A percentile compares a stretch with the other conserved stretches of the same genome.
phyloP scores from a whole-genome alignment of 108 stramenopile species.

The Cylindrotheca closterium region DNA sequence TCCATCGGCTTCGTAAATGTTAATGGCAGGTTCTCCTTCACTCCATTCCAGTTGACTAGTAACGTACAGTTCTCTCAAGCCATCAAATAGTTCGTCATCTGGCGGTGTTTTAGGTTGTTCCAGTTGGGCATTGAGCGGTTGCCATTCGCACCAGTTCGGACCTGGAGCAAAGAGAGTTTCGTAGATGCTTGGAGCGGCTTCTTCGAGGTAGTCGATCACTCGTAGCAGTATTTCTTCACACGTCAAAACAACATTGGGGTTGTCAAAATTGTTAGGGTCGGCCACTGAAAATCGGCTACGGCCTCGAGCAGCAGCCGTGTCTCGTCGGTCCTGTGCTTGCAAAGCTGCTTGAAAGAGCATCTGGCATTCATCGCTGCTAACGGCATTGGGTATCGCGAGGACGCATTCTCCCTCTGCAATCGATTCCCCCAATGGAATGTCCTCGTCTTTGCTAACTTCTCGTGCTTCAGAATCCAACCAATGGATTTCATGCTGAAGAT shows the following conservation, averaged over 20 bases:
- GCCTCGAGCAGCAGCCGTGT: not conserved
- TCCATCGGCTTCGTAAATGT: conserved; percentile 28
- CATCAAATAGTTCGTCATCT: conserved; percentile 2
- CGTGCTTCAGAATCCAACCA: not conserved
- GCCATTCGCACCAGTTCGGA: conserved; percentile 9
- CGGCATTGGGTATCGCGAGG: conserved; percentile 6
- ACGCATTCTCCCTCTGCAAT: conserved; percentile 9
- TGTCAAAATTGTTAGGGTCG: conserved; percentile 10
- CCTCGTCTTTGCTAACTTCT: not conserved
- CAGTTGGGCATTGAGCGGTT: conserved; percentile 16
- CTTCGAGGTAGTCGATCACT: conserved; percentile 18
- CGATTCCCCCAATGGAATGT: conserved; percentile 5
- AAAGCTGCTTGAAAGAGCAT: conserved; percentile 8
- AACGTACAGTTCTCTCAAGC: conserved; percentile 22
- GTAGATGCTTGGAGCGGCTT: conserved; percentile 24
- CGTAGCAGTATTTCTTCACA: conserved; percentile 15
- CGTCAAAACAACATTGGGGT: conserved; percentile 1
- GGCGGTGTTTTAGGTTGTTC: conserved; percentile 19
- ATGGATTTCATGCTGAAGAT: too few species aligned
- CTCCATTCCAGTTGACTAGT: conserved; percentile 26
- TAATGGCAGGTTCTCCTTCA: conserved; percentile 43
- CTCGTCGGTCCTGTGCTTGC: conserved; percentile 1
- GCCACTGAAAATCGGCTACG: conserved; percentile 15
- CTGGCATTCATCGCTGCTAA: conserved; percentile 4
- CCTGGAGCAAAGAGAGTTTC: conserved; percentile 21